phyloP scores from a whole-genome alignment of 805 yeast genomes.

The Scheffersomyces lignosus region DNA sequence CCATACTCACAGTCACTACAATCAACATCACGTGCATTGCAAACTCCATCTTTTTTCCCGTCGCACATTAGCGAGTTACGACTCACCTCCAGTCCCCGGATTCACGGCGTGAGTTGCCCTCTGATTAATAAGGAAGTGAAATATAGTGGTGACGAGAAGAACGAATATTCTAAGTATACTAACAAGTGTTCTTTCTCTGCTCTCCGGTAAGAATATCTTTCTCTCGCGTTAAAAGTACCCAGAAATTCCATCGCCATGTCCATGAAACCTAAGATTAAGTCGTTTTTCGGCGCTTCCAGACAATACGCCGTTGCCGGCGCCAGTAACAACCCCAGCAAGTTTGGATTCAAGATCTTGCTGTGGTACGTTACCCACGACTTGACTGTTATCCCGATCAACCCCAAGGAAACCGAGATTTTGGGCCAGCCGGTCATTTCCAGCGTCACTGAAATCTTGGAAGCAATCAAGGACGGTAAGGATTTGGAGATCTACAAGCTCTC shows the following conservation, averaged over 20 bases:
- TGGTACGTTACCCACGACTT: slow-evolving; percentile 65
- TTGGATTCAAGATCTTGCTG: slow-evolving; percentile 64
- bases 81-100: too few relatives aligned
- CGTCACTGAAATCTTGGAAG: slow-evolving; percentile 27
- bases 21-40: too few relatives aligned
- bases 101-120: too few relatives aligned
- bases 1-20: too few relatives aligned
- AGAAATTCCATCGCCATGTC: slow-evolving; percentile 38
- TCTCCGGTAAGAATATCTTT: too few relatives aligned
- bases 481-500: slow-evolving; percentile 25
- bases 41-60: too few relatives aligned
- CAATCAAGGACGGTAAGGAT: slow-evolving; percentile 15
- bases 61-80: too few relatives aligned
- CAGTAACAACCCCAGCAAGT: slow-evolving; percentile 59
- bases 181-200: too few relatives aligned
- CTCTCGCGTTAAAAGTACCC: too few relatives aligned
- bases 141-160: too few relatives aligned
- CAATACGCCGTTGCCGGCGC: slow-evolving; percentile 73
- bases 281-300: slow-evolving; percentile 54
- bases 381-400: slow-evolving; percentile 68
- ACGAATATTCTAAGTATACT: too few relatives aligned
- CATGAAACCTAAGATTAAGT: slow-evolving; percentile 35
- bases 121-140: too few relatives aligned
- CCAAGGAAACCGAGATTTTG: slow-evolving; percentile 48
- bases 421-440: slow-evolving; percentile 39